A percentile compares a stretch with the other conserved stretches of the same genome.
Evolutionary conservation across 371 early-diverging fungal genomes (phyloP).

Genomic region (Apophysomyces ossiformis): DNA sequence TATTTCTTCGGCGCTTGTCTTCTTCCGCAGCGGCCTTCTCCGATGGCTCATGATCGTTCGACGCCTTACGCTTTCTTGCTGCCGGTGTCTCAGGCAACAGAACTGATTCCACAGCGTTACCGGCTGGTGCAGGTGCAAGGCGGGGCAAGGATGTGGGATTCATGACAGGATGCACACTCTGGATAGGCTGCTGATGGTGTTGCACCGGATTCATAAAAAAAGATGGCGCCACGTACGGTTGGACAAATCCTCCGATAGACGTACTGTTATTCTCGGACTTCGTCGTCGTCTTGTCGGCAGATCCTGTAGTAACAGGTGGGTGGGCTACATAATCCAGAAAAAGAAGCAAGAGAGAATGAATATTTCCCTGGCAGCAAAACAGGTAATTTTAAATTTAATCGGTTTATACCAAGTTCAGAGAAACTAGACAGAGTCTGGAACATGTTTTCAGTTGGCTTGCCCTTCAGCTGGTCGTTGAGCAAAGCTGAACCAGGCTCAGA

Average conservation of each 20-base stretch:
- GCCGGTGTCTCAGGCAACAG: constrained; percentile 8
- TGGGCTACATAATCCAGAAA: background rate
- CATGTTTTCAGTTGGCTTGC: constrained; percentile 17
- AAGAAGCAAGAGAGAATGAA: background rate
- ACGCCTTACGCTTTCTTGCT: background rate
- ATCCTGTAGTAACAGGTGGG: constrained; percentile 1
- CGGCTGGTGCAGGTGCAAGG: constrained; percentile 40
- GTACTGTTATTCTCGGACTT: background rate
- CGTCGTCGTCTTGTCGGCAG: constrained; percentile 8
- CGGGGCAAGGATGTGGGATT: constrained; percentile 29
- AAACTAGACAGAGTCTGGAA: constrained; percentile 15
- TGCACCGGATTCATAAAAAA: constrained; percentile 14
- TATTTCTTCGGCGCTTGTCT: constrained; percentile 93
- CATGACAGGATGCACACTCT: constrained; percentile 10
- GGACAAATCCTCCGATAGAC: background rate
- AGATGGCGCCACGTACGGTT: constrained; percentile 6
- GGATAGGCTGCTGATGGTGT: constrained; percentile 19
- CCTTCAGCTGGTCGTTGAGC: constrained; percentile 28
- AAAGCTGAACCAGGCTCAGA: constrained; percentile 50
- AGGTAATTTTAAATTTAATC: background rate
- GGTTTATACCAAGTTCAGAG: constrained; percentile 14
- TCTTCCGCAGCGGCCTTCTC: constrained; percentile 59
- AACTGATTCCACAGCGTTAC: constrained; percentile 17
- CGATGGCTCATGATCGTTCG: constrained; percentile 14
- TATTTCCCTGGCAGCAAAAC: background rate